Conservation (phyloP, 768 basidiomycete species). For the Butyriboletus loyo region DNA sequence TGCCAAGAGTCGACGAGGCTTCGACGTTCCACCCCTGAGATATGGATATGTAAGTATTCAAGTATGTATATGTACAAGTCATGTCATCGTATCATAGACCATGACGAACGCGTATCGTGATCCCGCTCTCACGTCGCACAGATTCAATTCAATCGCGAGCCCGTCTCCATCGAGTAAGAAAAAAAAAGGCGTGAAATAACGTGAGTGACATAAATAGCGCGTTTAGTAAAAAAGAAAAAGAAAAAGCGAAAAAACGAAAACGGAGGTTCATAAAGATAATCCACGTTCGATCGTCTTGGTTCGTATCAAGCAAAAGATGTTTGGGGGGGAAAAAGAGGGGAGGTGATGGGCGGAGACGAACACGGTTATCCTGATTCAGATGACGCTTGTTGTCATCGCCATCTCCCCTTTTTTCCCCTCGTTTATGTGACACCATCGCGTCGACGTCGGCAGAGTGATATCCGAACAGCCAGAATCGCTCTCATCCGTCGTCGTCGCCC, state of each 20-base stretch:
- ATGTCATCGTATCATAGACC: no score
- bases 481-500: slow-evolving; percentile 7
- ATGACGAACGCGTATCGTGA: background rate
- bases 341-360: background rate
- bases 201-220: slow-evolving; percentile 27
- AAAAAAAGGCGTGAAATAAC: background rate
- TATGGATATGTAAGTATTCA: no score
- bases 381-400: background rate
- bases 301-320: slow-evolving; percentile 3
- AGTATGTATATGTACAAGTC: no score
- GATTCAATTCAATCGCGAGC: no score
- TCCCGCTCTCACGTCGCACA: slow-evolving; percentile 6
- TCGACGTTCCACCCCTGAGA: background rate
- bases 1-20: slow-evolving; percentile 1
- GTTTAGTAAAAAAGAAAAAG: background rate
- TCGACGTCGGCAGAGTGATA: background rate
- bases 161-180: background rate
- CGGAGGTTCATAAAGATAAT: slow-evolving; percentile 26
- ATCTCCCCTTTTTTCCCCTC: background rate
- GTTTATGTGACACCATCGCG: background rate
- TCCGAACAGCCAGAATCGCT: background rate
- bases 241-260: slow-evolving; percentile 18
- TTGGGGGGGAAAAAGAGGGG: background rate
- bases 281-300: slow-evolving; percentile 6
- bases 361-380: background rate